Percentiles rank a stretch among this genome's conserved stretches.
Evolutionary conservation across 176 grass and related monocot genomes (phyloP).

Genomic region (Zea mays): DNA sequence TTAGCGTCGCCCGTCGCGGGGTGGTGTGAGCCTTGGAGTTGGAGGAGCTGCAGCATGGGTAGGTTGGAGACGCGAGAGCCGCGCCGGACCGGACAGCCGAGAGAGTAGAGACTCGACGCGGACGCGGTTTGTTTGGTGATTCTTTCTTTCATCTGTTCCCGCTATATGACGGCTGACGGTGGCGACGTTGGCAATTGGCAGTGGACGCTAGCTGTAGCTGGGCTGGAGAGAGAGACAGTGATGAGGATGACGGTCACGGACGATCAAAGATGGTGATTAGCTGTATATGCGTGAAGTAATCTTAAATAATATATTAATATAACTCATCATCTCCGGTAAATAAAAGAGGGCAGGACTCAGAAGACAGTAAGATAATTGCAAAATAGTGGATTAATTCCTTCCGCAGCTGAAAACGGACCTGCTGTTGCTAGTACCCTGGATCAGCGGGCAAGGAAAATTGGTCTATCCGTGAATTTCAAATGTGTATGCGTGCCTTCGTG

Average conservation of each 20-base stretch:
- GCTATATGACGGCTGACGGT: neutral
- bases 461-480: neutral
- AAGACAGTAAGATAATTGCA: no score
- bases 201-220: conserved; percentile 15
- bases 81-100: neutral
- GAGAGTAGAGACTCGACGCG: conserved; percentile 2
- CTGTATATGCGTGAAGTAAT: no score
- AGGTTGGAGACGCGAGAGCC: neutral
- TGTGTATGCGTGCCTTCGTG: neutral
- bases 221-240: neutral
- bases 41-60: neutral
- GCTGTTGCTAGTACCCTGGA: neutral
- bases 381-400: neutral
- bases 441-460: neutral
- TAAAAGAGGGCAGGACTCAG: no score
- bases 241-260: neutral
- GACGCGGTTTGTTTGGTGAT: conserved; percentile 7
- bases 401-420: neutral
- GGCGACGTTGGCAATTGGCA: neutral
- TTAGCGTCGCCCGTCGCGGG: conserved; percentile 8
- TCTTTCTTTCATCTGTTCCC: neutral
- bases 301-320: no score
- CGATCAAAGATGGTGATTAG: neutral
- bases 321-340: no score
- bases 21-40: neutral